Evolutionary conservation across 1,139 yeast species (phyloP), one percentile per base, ranked within the genome.

Genomic region (Suhomyces choctaworum): DNA sequence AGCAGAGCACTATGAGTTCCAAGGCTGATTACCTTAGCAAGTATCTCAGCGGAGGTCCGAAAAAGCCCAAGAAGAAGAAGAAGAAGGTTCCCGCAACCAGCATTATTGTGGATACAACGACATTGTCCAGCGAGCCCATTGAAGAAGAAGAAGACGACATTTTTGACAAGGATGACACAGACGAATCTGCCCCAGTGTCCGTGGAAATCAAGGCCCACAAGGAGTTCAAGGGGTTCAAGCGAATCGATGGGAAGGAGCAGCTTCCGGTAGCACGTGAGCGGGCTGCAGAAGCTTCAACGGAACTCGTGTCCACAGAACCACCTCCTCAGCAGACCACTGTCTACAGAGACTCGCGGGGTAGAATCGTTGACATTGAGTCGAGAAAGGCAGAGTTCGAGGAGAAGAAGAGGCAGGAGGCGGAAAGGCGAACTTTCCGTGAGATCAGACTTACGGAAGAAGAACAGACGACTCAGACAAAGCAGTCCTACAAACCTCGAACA

Each of bases 291-390:
- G 12, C 12, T 9, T 2, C 19, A 30, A 31, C 20, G 27, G 14
- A 22, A 26, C 7, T 10, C 4, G 11, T 13, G 11, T 11, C 11
- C 3, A 16, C 21, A 3, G 14, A 29, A 14, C 16, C 33, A 13
- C 32, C 22, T 7, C 26, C 25, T 5, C 37, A 42, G 8, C 50
- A 54, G 11, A 64, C 66, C 32, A 79, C 86, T 0, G 68, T 82
- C 0, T 76, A 76, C 50, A 67, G 92, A 64, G 88, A 83, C 51
- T 62, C 69, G 4, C 52, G 67, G 2, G 90, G 90, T 6, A 63
- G 73, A 24, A 62, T 64, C 26, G 61, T 80, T 2, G 72, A 76
- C 41, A 54, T 75, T 19, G 53, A 64, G 10, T 57, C 58, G 20
- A 51, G 58, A 16, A 49, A 61, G 32, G 49, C 54, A 11, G 54